Evolutionary conservation across 371 early-diverging fungal species (phyloP).

Genomic region (Mortierella sp.): DNA sequence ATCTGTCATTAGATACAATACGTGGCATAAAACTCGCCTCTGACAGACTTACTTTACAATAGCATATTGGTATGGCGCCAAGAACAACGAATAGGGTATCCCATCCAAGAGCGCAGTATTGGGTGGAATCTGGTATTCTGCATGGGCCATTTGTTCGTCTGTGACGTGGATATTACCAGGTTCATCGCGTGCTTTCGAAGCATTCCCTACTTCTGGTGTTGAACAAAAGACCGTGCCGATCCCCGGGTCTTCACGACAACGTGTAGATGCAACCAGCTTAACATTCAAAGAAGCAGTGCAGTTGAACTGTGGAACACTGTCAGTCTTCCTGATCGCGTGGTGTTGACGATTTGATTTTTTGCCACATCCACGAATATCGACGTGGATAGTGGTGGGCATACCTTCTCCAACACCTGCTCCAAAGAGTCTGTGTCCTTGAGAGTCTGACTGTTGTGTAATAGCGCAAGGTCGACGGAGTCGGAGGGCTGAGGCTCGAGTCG

Average conservation of each 20-base stretch:
- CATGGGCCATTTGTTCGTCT: too few relatives aligned
- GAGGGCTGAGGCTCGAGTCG: background rate
- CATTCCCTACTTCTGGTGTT: too few relatives aligned
- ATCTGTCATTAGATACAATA: background rate
- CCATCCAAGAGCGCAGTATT: too few relatives aligned
- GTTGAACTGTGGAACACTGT: too few relatives aligned
- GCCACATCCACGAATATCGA: too few relatives aligned
- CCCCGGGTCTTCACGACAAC: too few relatives aligned
- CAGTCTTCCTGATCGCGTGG: background rate
- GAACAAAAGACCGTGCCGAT: too few relatives aligned
- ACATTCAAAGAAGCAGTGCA: too few relatives aligned
- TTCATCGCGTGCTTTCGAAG: background rate
- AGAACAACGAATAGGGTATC: background rate
- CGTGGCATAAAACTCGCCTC: background rate
- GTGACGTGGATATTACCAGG: background rate
- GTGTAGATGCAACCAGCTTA: too few relatives aligned
- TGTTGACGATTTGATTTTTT: too few relatives aligned
- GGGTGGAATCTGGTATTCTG: too few relatives aligned
- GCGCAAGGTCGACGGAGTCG: background rate
- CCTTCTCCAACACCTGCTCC: conserved; percentile 21
- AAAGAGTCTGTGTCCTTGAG: conserved; percentile 17
- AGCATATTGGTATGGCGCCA: conserved; percentile 11
- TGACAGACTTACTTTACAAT: conserved; percentile 16
- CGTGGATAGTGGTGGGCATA: background rate
- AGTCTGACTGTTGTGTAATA: conserved; percentile 10